Evolutionary conservation across 148 eudicot genomes (phyloP).

Genomic region (Rhododendron henanense): DNA sequence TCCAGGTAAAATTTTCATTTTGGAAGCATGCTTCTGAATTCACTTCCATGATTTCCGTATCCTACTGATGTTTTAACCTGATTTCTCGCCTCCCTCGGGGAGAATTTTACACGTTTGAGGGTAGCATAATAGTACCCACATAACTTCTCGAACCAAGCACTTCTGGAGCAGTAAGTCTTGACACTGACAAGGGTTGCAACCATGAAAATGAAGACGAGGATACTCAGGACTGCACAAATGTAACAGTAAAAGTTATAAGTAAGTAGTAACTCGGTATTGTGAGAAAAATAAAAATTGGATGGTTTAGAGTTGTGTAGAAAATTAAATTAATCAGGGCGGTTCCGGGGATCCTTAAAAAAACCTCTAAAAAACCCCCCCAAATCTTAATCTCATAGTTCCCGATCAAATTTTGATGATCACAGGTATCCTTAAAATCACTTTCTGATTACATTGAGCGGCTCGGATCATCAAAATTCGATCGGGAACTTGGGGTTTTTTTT

Average conservation of each 20-base stretch:
- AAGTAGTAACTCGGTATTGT: too few species aligned
- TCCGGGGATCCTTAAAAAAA: too few species aligned
- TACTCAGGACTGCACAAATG: slow-evolving; percentile 12
- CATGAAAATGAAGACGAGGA: slow-evolving; percentile 13
- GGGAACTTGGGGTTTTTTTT: too few species aligned
- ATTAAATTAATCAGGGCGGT: too few species aligned
- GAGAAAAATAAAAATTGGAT: background rate
- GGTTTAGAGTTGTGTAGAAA: background rate
- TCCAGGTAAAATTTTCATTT: background rate
- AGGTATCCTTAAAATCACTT: too few species aligned
- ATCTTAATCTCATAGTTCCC: too few species aligned
- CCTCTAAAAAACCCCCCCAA: too few species aligned
- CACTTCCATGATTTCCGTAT: slow-evolving; percentile 7
- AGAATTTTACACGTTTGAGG: background rate
- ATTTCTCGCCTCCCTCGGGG: background rate
- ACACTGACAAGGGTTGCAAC: slow-evolving; percentile 17
- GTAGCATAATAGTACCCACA: background rate
- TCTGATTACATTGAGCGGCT: too few species aligned
- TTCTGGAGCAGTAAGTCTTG: slow-evolving; percentile 18
- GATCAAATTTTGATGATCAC: too few species aligned
- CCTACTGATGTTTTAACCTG: background rate
- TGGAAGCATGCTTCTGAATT: background rate
- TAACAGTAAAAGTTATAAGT: background rate
- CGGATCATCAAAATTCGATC: too few species aligned
- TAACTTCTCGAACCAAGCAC: slow-evolving; percentile 10